Percentiles rank a stretch among this genome's conserved stretches.
These are phyloP conservation scores for Backusella luteola DNA, from an alignment of 192 early-diverging fungal genomes.

Conservation along the genomic window DNA sequence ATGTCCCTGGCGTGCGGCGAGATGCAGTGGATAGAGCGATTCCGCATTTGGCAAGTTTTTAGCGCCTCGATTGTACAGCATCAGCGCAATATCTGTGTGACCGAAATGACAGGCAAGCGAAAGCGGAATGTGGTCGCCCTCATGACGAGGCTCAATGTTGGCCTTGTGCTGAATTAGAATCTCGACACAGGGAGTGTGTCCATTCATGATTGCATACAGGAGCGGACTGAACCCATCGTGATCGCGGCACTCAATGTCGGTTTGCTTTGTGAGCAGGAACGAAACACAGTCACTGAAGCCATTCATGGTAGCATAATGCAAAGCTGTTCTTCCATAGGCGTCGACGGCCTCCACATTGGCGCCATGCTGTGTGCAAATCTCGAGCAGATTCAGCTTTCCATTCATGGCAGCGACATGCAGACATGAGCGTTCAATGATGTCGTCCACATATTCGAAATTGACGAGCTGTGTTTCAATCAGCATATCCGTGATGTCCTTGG, in stretches of 20 bases:
- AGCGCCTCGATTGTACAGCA: constrained; percentile 77
- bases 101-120: constrained; percentile 93
- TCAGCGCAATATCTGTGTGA: constrained; percentile 77
- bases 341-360: constrained; percentile 63
- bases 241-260: constrained; percentile 62
- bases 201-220: constrained; percentile 84
- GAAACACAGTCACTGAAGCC: constrained; percentile 71
- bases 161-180: constrained; percentile 70
- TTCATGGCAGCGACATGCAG: constrained; percentile 88
- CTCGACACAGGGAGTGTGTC: constrained; percentile 72
- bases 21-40: constrained; percentile 86
- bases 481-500: constrained; percentile 52
- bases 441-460: constrained; percentile 83
- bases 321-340: constrained; percentile 83
- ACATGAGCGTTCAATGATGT: constrained; percentile 89
- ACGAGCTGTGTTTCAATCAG: constrained; percentile 68
- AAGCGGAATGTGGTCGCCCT: constrained; percentile 69
- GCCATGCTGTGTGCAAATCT: constrained; percentile 34
- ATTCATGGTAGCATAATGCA: constrained; percentile 96
- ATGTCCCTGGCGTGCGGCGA: constrained; percentile 85
- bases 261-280: constrained; percentile 52
- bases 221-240: constrained; percentile 90
- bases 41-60: constrained; percentile 73
- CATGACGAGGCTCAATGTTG: constrained; percentile 58
- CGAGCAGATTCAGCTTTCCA: constrained; percentile 69